Evolutionary conservation across 2,329 filamentous ascomycete genomes (phyloP), one percentile per base, ranked within the genome.

Genomic region (Colletotrichum plurivorum): DNA sequence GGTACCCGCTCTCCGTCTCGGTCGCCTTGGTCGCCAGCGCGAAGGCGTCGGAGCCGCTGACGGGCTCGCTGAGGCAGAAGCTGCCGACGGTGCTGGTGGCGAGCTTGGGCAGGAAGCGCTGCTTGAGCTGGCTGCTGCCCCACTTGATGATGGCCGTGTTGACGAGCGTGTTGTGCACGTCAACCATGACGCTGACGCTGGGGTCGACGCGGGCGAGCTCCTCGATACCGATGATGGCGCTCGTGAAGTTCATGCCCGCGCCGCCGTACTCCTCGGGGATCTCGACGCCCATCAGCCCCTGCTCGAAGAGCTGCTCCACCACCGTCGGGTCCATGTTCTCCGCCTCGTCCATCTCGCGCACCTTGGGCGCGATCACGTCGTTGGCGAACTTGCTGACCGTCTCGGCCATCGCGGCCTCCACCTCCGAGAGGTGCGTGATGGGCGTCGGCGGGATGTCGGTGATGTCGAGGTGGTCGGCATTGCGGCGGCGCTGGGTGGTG

Each of bases 171-270:
- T 99, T 99, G 87, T 99, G 96, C 22, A 99, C 96, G 80, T 99
- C 96, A 66, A 95, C 94, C 85, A 99, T 83, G 71, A 99, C 96
- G 77, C 93, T 95, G 71, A 99, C 96, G 73, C 93, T 97, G 48
- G 96, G 96, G 78, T 99, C 96, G 18, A 97, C 93, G 66, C 94
- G 89, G 1, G 96, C 96, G 70, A 99, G 86, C 86, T 99, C 96
- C 84, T 99, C 96, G 75, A 99, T 99, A 31, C 94, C 95, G 52
- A 99, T 92, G 78, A 99, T 97, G 70, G 95, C 95, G 1, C 95
- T 86, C 1, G 96, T 98, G 83, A 99, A 99, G 88, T 98, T 98
- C 96, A 99, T 98, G 74, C 95, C 96, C 0, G 95, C 94, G 70
- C 96, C 96, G 70, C 96, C 96, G 78, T 92, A 99, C 81, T 98